These are phyloP conservation scores for Friedmanniomyces simplex DNA, from an alignment of 495 filamentous ascomycete genomes.

Conservation along the genomic window DNA sequence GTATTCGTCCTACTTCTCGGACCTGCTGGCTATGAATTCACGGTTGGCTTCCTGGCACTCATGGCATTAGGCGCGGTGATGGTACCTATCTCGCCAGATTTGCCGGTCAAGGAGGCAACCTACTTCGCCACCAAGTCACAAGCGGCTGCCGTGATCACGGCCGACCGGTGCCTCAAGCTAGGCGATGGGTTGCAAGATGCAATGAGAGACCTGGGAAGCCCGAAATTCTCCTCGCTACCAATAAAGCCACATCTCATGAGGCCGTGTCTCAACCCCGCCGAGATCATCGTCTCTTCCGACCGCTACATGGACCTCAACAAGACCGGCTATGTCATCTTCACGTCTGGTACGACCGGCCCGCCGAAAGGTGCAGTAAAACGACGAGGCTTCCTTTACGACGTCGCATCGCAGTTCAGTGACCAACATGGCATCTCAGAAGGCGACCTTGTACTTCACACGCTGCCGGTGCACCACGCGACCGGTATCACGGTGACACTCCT, in stretches of 20 bases:
- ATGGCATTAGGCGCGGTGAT: conserved; percentile 35
- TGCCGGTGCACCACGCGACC: conserved; percentile 40
- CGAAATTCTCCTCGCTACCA: conserved; percentile 12
- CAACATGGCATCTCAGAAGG: conserved; percentile 21
- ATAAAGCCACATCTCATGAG: conserved; percentile 19
- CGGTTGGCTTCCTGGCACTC: conserved; percentile 35
- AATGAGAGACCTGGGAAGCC: conserved; percentile 7
- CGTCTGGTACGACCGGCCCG: conserved; percentile 32
- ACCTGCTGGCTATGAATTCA: conserved; percentile 38
- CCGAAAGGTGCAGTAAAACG: conserved; percentile 32
- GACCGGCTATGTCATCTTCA: conserved; percentile 29
- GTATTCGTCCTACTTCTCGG: conserved; percentile 36
- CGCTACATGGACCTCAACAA: conserved; percentile 25
- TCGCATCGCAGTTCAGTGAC: conserved; percentile 23
- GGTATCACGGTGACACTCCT: conserved; percentile 38
- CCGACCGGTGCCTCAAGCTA: conserved; percentile 19
- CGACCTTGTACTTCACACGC: conserved; percentile 30
- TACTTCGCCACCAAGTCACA: conserved; percentile 31
- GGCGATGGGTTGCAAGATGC: conserved; percentile 6
- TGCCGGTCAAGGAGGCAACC: conserved; percentile 35
- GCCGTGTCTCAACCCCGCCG: conserved; percentile 11
- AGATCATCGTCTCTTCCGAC: conserved; percentile 25
- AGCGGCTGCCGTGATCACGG: conserved; percentile 19
- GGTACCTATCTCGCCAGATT: conserved; percentile 24
- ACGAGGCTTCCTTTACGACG: conserved; percentile 25